Evolutionary conservation across 169 alveolate species (phyloP).

Genomic region (Cryptosporidium bovis): DNA sequence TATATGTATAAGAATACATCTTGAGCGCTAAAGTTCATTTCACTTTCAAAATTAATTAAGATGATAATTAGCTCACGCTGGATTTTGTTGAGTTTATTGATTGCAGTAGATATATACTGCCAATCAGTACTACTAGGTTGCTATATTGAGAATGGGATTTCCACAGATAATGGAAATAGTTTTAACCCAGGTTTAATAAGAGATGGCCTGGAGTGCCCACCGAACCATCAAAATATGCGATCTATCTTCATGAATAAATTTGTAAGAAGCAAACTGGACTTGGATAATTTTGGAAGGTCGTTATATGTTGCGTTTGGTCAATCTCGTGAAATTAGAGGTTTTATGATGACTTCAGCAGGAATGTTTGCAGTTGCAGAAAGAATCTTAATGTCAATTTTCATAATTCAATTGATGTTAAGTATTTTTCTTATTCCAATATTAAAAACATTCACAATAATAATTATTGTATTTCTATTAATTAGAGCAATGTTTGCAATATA

Average conservation of each 20-base stretch:
- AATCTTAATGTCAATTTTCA: slow-evolving; percentile 10
- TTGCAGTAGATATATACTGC: slow-evolving; percentile 64
- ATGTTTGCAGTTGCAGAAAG: slow-evolving; percentile 75
- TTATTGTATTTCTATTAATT: slow-evolving; percentile 7
- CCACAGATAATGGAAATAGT: background rate
- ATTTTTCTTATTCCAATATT: slow-evolving; percentile 51
- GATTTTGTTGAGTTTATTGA: slow-evolving; percentile 43
- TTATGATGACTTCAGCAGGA: slow-evolving; percentile 56
- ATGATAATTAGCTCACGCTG: slow-evolving; percentile 63
- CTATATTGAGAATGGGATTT: slow-evolving; percentile 20
- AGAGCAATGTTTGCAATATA: slow-evolving; percentile 42
- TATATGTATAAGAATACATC: background rate
- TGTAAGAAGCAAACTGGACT: slow-evolving; percentile 22
- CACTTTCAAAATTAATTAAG: slow-evolving; percentile 1
- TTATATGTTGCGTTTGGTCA: slow-evolving; percentile 31
- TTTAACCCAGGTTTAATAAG: background rate
- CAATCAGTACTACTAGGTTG: slow-evolving; percentile 51
- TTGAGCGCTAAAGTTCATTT: background rate
- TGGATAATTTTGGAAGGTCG: slow-evolving; percentile 52
- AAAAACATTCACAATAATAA: slow-evolving; percentile 1
- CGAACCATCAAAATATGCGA: slow-evolving; percentile 58
- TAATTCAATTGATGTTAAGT: slow-evolving; percentile 2
- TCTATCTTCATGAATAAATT: slow-evolving; percentile 38
- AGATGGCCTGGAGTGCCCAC: slow-evolving; percentile 31
- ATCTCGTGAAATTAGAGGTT: slow-evolving; percentile 33